Conservation (phyloP, 768 basidiomycete species). For the Boletus insuetus region DNA sequence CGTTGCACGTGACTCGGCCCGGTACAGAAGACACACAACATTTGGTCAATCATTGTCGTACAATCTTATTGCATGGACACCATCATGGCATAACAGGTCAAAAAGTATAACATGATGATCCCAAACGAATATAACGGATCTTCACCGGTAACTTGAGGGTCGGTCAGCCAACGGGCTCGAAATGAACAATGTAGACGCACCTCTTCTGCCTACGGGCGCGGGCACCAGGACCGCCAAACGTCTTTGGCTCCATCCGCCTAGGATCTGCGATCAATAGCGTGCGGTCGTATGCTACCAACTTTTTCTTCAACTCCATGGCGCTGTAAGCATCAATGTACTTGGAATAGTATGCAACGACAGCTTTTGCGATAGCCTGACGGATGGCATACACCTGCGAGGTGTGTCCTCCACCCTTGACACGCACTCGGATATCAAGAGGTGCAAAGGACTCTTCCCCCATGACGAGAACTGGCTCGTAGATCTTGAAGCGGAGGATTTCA, state of each 20-base stretch:
- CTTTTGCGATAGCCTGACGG: slow-evolving; percentile 98
- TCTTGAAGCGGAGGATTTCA: slow-evolving; percentile 94
- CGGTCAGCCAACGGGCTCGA: slow-evolving; percentile 11
- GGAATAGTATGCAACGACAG: slow-evolving; percentile 95
- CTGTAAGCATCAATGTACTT: slow-evolving; percentile 98
- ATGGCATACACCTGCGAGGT: slow-evolving; percentile 98
- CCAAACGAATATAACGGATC: slow-evolving; percentile 34
- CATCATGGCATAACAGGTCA: slow-evolving; percentile 37
- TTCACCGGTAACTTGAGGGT: slow-evolving; percentile 64
- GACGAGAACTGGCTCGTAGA: slow-evolving; percentile 96
- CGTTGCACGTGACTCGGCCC: slow-evolving; percentile 10
- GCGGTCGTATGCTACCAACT: slow-evolving; percentile 92
- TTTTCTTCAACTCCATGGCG: slow-evolving; percentile 98
- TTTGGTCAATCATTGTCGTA: slow-evolving; percentile 10
- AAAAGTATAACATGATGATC: slow-evolving; percentile 44
- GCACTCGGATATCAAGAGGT: slow-evolving; percentile 91
- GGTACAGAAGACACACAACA: no score
- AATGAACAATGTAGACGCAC: slow-evolving; percentile 35
- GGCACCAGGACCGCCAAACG: slow-evolving; percentile 98
- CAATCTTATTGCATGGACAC: slow-evolving; percentile 33
- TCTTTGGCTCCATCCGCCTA: slow-evolving; percentile 98
- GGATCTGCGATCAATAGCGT: slow-evolving; percentile 90
- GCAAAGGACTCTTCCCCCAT: slow-evolving; percentile 87
- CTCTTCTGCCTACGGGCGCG: slow-evolving; percentile 98
- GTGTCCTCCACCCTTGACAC: slow-evolving; percentile 99